Base-by-base conservation (phyloP, 2,329 filamentous ascomycete species). In the Colletotrichum godetiae region DNA sequence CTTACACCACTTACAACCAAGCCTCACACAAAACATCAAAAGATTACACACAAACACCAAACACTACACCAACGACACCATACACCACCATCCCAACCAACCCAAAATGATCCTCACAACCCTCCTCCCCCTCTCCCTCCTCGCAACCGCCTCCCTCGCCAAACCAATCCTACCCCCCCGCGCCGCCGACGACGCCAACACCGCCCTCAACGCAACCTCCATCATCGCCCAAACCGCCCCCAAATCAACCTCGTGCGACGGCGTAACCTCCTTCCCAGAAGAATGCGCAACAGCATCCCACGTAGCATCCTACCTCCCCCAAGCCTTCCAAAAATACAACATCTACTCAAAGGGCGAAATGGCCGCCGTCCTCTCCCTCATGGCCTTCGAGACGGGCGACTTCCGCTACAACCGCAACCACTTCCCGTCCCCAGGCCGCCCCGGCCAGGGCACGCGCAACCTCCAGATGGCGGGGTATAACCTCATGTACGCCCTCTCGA, bases 361-460 rank as follows among this genome's bases (percentile, higher is more conserved):
- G 79, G 94, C 94, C 7, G 93, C 92, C 27, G 81, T 95, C 19
- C 79, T 97, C 56, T 86, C 91, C 13, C 86, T 95, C 78, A 92
- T 94, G 84, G 89, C 92, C 12, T 92, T 91, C 79, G 95, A 97
- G 84, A 91, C 89, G 1, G 90, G 70, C 27, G 87, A 92, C 75
- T 94, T 95, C 83, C 87, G 89, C 78, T 95, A 90, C 87, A 94
- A 92, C 82, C 88, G 86, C 81, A 94, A 95, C 82, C 85, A 91
- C 77, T 76, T 66, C 42, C 83, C 85, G 75, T 33, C 42, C 6
- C 69, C 69, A 1, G 88, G 87, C n/a, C 79, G 83, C 0, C 87
- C 92, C 0, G 94, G 93, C 10, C 92, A 95, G 80, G 93, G 93
- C 29, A 95, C 93, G 1, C 84, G 84, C 74, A 89, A 89, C 80